Conservation (phyloP, 805 yeast genomes). For the Ogataea zsoltii region DNA sequence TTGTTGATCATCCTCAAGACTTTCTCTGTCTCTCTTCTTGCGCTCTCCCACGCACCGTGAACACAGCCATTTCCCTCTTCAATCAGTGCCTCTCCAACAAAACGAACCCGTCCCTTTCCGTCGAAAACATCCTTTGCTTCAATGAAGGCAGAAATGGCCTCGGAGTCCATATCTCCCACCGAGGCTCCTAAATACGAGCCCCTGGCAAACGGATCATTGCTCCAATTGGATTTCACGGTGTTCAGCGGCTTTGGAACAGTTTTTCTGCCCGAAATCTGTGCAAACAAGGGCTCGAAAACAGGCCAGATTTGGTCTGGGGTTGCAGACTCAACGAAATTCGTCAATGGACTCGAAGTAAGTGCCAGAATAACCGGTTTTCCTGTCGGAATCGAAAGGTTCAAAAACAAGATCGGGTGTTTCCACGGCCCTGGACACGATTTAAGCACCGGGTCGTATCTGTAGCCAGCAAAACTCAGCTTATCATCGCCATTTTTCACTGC, state of each 20-base stretch:
- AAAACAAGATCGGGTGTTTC: conserved; percentile 31
- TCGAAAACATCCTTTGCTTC: conserved; percentile 43
- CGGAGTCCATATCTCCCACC: conserved; percentile 29
- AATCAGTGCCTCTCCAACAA: conserved; percentile 59
- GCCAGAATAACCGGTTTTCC: conserved; percentile 43
- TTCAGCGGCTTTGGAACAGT: conserved; percentile 23
- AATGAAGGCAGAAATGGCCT: conserved; percentile 37
- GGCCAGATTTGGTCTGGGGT: conserved; percentile 44
- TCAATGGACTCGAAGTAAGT: conserved; percentile 50
- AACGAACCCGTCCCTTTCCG: conserved; percentile 42
- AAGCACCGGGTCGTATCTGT: conserved; percentile 12
- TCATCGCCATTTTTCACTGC: conserved; percentile 10
- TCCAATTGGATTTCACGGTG: conserved; percentile 45
- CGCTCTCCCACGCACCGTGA: conserved; percentile 58
- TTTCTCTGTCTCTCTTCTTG: conserved; percentile 46
- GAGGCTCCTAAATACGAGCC: conserved; percentile 44
- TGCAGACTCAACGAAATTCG: conserved; percentile 46
- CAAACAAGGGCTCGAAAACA: conserved; percentile 44
- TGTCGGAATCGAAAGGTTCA: conserved; percentile 31
- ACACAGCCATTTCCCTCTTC: conserved; percentile 57
- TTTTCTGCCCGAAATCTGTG: conserved; percentile 30
- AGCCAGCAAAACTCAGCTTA: conserved; percentile 2
- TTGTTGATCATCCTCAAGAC: conserved; percentile 24
- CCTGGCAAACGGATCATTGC: conserved; percentile 49
- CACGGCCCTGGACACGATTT: conserved; percentile 24